Evolutionary conservation across 768 basidiomycete species (phyloP), one percentile per base, ranked within the genome.

Genomic region (Trametes cinnabarina): DNA sequence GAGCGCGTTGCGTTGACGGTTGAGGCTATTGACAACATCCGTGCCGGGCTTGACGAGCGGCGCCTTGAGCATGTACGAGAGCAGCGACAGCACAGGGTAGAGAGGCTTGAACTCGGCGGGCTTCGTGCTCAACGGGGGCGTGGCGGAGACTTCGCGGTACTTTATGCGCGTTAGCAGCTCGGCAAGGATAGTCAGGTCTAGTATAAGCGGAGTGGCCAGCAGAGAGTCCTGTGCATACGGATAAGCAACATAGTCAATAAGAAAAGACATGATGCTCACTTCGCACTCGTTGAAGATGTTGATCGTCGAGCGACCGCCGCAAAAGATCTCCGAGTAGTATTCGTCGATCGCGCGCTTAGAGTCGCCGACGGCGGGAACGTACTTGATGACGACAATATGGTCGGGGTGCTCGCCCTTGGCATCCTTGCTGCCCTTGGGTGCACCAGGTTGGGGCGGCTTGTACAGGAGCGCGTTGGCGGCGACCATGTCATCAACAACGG

Each of bases 331-430:
- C 11, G 92, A 95, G 74, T 94, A 94, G 76, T 98, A 98, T 79
- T 98, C 95, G 75, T 98, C 97, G 79, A 98, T 94, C n/a, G 95
- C 97, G 55, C 93, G 83, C 85, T 98, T 98, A 56, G 91, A 92
- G 77, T 98, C 97, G 37, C 96, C 95, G 28, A 96, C 94, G 23
- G 94, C 92, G 20, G 93, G 94, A 2, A 98, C 88, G 65, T 96
- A 96, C 80, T 96, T 96, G 83, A 96, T 96, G 55, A 96, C 94
- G 52, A 98, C 88, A 66, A 95, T 82, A 70, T 99, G 96, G 74
- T 98, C 95, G 26, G 96, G 96, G 74, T 98, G 94, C 76, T 99
- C 96, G 67, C 94, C 94, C 75, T 95, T 94, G 65, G 81, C 74
- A 9, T 74, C 77, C 64, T 75, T 86, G 64, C 47, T 72, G 63